Base-by-base conservation (phyloP, 352 stramenopile genomes). In the Phytopythium cucurbitacearum region DNA sequence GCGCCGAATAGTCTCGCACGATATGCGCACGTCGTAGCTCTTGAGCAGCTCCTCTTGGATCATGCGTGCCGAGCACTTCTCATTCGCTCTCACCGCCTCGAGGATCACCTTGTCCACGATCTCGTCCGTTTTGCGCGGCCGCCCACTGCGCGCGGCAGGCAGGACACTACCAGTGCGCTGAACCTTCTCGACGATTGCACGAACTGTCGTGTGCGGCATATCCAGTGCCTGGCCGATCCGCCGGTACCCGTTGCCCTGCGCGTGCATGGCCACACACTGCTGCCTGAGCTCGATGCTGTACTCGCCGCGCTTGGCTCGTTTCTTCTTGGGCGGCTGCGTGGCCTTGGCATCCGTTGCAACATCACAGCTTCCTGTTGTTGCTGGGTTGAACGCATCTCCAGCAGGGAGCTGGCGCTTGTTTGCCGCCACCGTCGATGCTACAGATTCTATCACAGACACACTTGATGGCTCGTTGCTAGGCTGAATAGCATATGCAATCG, bases 181-280 rank as follows among this genome's bases (percentile, higher is more conserved):
- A 21, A 70, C 73, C 45, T 85, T 90, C 50, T 85, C 66, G 41
- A 87, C 71, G 53, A 90, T 88, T 8, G 76, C 80, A 1, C 75
- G 72, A n/a, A 90, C 80, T 9, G 74, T 88, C 4, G 80, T 87
- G 52, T 87, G 75, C 3, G 76, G 76, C 76, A 87, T 88, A 35
- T 69, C 65, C 13, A 90, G 69, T 44, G 73, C 44, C 54, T 81
- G 71, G 10, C 73, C 73, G 36, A 90, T 88, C 48, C 67, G 67
- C 7, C 76, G 72, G 42, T 83, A 90, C 0, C 80, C 76, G 43
- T 85, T 42, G 10, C 76, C 80, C 59, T 80, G 50, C 13, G 36
- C 53, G 32, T 87, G 72, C 43, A 87, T 55, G n/a, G 56, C 47
- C 13, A 90, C 72, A 47, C 76, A 88, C 39, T 73, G 57, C 45